A percentile compares a stretch with the other conserved stretches of the same genome.
These are phyloP conservation scores for Thermoascus crustaceus DNA, from an alignment of 2,329 filamentous ascomycete species.

Conservation along the genomic window DNA sequence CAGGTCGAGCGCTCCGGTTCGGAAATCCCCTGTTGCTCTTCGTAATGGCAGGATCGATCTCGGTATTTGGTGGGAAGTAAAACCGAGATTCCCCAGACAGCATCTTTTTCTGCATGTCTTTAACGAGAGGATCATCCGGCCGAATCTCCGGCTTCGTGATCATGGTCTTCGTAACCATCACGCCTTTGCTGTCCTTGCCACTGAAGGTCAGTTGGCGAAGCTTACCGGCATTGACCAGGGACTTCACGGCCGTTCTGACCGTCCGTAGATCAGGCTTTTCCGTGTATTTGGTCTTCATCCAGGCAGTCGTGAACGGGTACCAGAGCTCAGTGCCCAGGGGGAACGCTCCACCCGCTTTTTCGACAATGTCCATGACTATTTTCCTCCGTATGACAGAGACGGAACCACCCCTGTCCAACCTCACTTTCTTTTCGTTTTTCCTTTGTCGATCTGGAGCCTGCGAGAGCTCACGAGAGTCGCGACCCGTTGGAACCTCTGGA, in stretches of 20 bases:
- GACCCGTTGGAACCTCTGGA: not conserved
- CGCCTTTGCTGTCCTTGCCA: constrained; percentile 41
- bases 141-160: constrained; percentile 41
- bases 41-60: constrained; percentile 28
- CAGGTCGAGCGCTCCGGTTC: constrained; percentile 6
- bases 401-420: constrained; percentile 33
- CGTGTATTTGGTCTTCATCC: constrained; percentile 39
- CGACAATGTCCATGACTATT: constrained; percentile 48
- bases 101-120: constrained; percentile 43
- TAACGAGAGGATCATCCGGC: constrained; percentile 38
- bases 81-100: constrained; percentile 35
- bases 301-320: constrained; percentile 46
- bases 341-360: constrained; percentile 47
- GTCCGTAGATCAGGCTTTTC: constrained; percentile 46
- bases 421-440: constrained; percentile 8
- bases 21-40: constrained; percentile 15
- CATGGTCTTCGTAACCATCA: constrained; percentile 43
- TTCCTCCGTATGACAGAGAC: constrained; percentile 39
- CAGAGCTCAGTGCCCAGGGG: constrained; percentile 49
- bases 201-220: constrained; percentile 47
- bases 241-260: constrained; percentile 42
- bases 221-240: constrained; percentile 42
- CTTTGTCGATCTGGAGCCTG: constrained; percentile 1
- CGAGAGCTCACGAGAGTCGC: not conserved
- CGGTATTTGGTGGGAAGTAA: constrained; percentile 38